Conservation (phyloP, 345 rosid genomes). For the Arabidopsis suecica region DNA sequence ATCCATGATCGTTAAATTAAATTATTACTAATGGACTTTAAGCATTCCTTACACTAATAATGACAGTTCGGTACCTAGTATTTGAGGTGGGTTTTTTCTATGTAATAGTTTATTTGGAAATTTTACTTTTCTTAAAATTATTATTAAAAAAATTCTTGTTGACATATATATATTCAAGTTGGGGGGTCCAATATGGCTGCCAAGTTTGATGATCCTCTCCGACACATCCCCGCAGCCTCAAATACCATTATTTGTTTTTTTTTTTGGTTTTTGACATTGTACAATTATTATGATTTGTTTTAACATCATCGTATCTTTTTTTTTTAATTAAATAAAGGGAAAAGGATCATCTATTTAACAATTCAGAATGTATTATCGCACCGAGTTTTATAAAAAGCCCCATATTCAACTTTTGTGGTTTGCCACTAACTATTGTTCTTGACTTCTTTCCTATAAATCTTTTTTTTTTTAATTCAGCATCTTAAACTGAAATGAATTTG, state of each 20-base stretch:
- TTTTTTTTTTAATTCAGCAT: no score
- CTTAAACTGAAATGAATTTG: no score
- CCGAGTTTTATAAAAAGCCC: not conserved
- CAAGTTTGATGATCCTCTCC: conserved; percentile 29
- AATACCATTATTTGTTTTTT: not conserved
- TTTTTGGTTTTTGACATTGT: not conserved
- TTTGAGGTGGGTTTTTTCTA: conserved; percentile 18
- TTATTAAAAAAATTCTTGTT: not conserved
- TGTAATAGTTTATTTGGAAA: not conserved
- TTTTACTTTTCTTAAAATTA: not conserved
- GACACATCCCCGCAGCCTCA: conserved; percentile 33
- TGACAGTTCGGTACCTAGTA: conserved; percentile 2
- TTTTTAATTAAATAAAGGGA: not conserved
- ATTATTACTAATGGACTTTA: not conserved
- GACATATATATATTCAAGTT: not conserved
- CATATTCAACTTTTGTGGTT: no score
- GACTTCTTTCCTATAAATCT: no score
- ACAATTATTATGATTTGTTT: conserved; percentile 4
- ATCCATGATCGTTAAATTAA: conserved; percentile 17
- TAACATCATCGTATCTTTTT: not conserved
- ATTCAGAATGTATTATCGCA: not conserved
- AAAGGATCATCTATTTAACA: not conserved
- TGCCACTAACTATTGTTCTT: no score
- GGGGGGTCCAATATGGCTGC: conserved; percentile 39
- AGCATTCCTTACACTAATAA: not conserved